Conservation (phyloP, 2,329 filamentous ascomycete species). For the Xylaria hypoxylon region DNA sequence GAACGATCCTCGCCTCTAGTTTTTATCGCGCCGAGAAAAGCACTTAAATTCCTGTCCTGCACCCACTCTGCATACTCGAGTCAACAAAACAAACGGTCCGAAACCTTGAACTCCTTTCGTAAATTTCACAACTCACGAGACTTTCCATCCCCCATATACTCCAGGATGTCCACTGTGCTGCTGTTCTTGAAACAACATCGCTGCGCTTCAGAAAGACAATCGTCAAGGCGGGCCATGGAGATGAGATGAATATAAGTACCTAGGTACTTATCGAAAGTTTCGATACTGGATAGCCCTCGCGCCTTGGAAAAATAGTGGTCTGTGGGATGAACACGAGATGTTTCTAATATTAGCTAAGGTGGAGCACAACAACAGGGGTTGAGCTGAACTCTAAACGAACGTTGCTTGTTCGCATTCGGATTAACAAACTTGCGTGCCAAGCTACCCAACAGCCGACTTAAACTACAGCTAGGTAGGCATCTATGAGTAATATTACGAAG, state of each 20-base stretch:
- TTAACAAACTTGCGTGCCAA: not conserved
- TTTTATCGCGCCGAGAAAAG: not conserved
- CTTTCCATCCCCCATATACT: not conserved
- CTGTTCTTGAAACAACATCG: conserved; percentile 6
- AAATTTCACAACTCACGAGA: not conserved
- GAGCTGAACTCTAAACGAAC: not conserved
- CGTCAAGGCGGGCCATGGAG: not conserved
- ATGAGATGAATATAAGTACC: not conserved
- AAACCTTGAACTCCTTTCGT: not conserved
- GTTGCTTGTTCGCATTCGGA: conserved; percentile 1
- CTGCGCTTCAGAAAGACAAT: conserved; percentile 5
- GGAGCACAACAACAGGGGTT: not conserved
- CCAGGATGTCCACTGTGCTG: not conserved
- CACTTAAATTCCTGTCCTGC: not conserved
- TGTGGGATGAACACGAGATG: not conserved
- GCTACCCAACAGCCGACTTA: not conserved
- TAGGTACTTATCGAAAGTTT: not conserved
- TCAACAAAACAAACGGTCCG: not conserved
- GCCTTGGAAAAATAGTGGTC: not conserved
- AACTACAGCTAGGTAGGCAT: not conserved
- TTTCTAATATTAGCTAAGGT: not conserved
- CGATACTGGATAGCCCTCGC: not conserved
- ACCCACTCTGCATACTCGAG: not conserved
- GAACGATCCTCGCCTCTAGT: not conserved
- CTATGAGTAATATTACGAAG: too few species aligned